Evolutionary conservation across 2,329 filamentous ascomycete genomes (phyloP).

Genomic region (Ambrosiella beaveri): DNA sequence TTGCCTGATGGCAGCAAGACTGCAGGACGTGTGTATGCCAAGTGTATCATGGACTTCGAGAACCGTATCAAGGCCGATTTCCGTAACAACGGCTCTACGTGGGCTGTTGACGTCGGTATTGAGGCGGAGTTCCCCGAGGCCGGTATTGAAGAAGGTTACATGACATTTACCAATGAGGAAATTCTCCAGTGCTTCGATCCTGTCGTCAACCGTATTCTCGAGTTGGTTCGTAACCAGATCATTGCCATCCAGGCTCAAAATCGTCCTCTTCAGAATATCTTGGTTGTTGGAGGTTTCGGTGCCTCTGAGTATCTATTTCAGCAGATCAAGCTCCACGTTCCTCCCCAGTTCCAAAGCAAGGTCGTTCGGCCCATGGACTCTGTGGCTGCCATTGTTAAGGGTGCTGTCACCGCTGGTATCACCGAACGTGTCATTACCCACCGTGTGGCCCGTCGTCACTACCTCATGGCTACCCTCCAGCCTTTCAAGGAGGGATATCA

Average conservation of each 20-base stretch:
- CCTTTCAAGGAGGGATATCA: slow-evolving; percentile 99
- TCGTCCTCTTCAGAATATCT: slow-evolving; percentile 79
- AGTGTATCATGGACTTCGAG: slow-evolving; percentile 99
- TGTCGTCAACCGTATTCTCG: slow-evolving; percentile 89
- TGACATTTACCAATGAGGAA: slow-evolving; percentile 99
- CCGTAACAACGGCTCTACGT: slow-evolving; percentile 97
- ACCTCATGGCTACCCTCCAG: slow-evolving; percentile 96
- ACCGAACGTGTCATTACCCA: slow-evolving; percentile 93
- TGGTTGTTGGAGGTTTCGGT: slow-evolving; percentile 95
- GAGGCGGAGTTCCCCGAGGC: slow-evolving; percentile 96
- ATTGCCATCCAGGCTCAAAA: slow-evolving; percentile 98
- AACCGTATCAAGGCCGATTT: slow-evolving; percentile 99
- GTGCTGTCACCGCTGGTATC: slow-evolving; percentile 92
- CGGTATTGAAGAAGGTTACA: slow-evolving; percentile 96
- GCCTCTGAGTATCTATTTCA: slow-evolving; percentile 98
- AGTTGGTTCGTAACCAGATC: slow-evolving; percentile 93
- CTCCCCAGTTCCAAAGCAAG: slow-evolving; percentile 95
- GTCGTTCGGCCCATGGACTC: slow-evolving; percentile 98
- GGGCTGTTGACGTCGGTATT: slow-evolving; percentile 96
- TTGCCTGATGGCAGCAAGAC: slow-evolving; percentile 91
- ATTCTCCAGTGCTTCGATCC: slow-evolving; percentile 98
- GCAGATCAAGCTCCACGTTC: slow-evolving; percentile 96
- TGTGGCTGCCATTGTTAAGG: slow-evolving; percentile 95
- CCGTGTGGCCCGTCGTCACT: slow-evolving; percentile 90
- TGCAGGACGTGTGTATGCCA: slow-evolving; percentile 93